Evolutionary conservation across 148 eudicot genomes (phyloP).

Genomic region (Chenopodium quinoa): DNA sequence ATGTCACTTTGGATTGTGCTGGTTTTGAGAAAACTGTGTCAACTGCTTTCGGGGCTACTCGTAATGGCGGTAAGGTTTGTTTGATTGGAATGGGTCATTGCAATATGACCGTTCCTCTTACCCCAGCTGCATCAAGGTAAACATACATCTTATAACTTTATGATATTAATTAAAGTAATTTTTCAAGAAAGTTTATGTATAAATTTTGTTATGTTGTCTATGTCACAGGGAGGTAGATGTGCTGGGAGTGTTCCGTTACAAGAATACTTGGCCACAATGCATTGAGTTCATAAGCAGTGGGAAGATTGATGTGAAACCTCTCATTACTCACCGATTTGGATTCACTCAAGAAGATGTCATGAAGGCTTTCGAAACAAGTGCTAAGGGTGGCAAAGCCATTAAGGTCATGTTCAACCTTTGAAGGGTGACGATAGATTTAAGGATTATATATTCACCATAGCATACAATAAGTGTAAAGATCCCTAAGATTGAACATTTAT

Average conservation of each 20-base stretch:
- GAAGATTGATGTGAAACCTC: conserved; percentile 66
- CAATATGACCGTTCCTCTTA: conserved; percentile 60
- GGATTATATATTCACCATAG: too few species aligned
- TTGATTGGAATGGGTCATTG: conserved; percentile 63
- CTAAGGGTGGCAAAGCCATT: conserved; percentile 64
- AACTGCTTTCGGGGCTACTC: conserved; percentile 49
- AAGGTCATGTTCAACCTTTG: conserved; percentile 61
- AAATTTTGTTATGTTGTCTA: background rate
- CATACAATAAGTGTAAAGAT: too few species aligned
- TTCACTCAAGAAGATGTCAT: conserved; percentile 56
- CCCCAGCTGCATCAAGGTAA: conserved; percentile 65
- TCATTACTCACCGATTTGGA: conserved; percentile 62
- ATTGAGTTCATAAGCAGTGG: conserved; percentile 57
- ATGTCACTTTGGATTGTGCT: conserved; percentile 66
- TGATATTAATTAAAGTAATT: too few species aligned
- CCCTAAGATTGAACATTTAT: too few species aligned
- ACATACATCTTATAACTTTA: background rate
- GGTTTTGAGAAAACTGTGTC: conserved; percentile 71
- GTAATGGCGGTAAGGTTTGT: conserved; percentile 66
- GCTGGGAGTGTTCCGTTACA: conserved; percentile 64
- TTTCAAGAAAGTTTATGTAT: too few species aligned
- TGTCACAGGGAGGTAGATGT: conserved; percentile 60
- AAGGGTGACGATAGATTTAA: background rate
- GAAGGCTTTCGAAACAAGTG: conserved; percentile 68
- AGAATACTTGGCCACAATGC: conserved; percentile 73